Conservation (phyloP, 225 moss, liverwort and hornwort species). For the Marchantia paleacea region DNA sequence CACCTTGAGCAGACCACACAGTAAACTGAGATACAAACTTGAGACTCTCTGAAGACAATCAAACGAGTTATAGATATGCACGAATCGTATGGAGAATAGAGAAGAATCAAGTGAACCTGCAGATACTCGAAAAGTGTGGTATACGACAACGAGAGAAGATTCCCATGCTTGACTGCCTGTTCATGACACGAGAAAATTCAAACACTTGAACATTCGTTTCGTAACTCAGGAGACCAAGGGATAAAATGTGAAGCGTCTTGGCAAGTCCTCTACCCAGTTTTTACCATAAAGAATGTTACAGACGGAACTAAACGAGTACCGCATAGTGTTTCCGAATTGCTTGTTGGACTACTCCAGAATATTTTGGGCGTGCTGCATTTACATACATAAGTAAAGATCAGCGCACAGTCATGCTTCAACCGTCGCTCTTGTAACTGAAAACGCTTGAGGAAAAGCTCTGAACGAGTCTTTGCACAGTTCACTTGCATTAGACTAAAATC, state of each 20-base stretch:
- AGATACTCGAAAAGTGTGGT: conserved; percentile 94
- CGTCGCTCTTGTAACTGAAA: too few species aligned
- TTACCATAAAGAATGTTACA: neutral
- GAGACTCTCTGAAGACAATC: too few species aligned
- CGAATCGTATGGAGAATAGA: conserved; percentile 42
- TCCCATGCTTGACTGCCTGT: conserved; percentile 64
- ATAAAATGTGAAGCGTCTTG: neutral
- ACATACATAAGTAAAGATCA: neutral
- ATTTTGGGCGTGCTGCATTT: conserved; percentile 53
- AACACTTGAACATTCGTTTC: neutral
- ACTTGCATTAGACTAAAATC: too few species aligned
- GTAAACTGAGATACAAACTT: neutral
- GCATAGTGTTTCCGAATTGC: conserved; percentile 66
- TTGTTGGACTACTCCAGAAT: conserved; percentile 51
- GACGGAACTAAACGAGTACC: conserved; percentile 38
- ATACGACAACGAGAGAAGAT: conserved; percentile 68
- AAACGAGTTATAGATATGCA: neutral
- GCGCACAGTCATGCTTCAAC: neutral
- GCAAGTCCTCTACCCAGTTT: neutral
- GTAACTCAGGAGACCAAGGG: neutral
- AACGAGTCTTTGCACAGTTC: too few species aligned
- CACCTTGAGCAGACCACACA: neutral
- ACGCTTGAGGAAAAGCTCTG: too few species aligned
- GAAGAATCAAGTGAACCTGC: conserved; percentile 55
- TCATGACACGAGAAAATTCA: neutral